A percentile compares a stretch with the other conserved stretches of the same genome.
phyloP scores from a whole-genome alignment of 2,329 filamentous ascomycete genomes.

The Colletotrichum orbiculare region DNA sequence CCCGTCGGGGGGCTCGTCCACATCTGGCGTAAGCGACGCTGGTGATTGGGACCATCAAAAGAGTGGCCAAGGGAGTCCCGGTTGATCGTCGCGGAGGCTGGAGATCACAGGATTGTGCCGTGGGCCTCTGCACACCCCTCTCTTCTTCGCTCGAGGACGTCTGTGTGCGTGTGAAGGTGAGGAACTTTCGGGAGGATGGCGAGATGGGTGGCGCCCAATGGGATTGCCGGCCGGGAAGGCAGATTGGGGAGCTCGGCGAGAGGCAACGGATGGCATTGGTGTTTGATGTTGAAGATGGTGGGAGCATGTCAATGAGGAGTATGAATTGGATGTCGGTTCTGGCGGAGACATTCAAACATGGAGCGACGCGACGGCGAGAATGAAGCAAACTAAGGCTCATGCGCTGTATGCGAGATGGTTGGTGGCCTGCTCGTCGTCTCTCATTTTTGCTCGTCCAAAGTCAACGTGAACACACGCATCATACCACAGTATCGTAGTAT shows the following conservation, averaged over 20 bases:
- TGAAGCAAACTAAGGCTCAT: not conserved
- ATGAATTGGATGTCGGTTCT: conserved; percentile 17
- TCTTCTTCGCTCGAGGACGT: not conserved
- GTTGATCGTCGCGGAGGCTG: conserved; percentile 39
- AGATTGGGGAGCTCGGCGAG: not conserved
- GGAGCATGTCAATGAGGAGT: not conserved
- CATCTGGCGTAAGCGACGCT: conserved; percentile 16
- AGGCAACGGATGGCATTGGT: conserved; percentile 2
- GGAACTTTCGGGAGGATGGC: conserved; percentile 31
- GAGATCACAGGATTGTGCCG: conserved; percentile 39
- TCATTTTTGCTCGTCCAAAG: no score
- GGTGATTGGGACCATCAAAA: no score
- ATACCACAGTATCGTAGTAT: no score
- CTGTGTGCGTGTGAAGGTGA: not conserved
- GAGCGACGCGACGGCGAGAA: conserved; percentile 3
- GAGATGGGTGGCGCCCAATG: conserved; percentile 31
- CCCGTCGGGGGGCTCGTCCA: conserved; percentile 16
- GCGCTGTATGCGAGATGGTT: not conserved
- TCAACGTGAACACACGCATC: no score
- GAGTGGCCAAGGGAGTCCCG: conserved; percentile 32
- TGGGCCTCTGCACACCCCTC: conserved; percentile 26
- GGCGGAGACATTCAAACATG: conserved; percentile 7
- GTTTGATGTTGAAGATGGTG: not conserved
- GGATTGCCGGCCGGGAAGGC: conserved; percentile 17
- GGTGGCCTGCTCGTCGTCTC: not conserved